Conservation (phyloP, 2,329 filamentous ascomycete species). For the Botrytis medusae region DNA sequence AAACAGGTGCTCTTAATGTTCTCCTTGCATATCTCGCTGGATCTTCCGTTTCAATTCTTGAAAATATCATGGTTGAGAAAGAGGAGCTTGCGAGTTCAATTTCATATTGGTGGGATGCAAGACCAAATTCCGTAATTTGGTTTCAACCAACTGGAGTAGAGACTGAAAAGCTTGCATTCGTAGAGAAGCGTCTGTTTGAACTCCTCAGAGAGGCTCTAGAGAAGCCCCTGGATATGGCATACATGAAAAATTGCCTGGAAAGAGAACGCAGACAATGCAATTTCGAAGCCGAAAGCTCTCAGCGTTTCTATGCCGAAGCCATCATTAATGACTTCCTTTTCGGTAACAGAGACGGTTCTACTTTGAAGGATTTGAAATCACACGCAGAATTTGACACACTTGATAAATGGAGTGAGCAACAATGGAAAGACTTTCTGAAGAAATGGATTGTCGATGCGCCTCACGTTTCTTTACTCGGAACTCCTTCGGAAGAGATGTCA, state of each 20-base stretch:
- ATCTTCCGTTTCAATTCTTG: slow-evolving; percentile 87
- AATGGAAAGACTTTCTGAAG: slow-evolving; percentile 81
- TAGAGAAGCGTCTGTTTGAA: slow-evolving; percentile 82
- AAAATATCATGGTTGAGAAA: slow-evolving; percentile 89
- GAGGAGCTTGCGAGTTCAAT: slow-evolving; percentile 89
- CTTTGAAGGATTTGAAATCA: slow-evolving; percentile 58
- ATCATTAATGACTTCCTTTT: slow-evolving; percentile 94
- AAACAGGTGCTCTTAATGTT: slow-evolving; percentile 73
- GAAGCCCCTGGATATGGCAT: slow-evolving; percentile 83
- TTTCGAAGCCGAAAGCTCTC: slow-evolving; percentile 77
- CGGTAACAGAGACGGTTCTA: slow-evolving; percentile 79
- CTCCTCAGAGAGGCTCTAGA: slow-evolving; percentile 77
- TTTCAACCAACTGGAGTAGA: slow-evolving; percentile 84
- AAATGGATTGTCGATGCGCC: slow-evolving; percentile 84
- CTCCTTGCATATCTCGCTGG: slow-evolving; percentile 85
- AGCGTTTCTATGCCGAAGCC: slow-evolving; percentile 77
- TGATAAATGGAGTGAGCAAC: slow-evolving; percentile 74
- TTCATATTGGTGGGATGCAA: slow-evolving; percentile 73
- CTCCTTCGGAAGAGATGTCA: slow-evolving; percentile 77
- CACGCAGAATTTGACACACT: slow-evolving; percentile 65
- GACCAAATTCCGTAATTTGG: slow-evolving; percentile 81
- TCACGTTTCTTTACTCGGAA: slow-evolving; percentile 84
- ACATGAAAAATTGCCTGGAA: slow-evolving; percentile 83
- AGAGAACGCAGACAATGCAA: slow-evolving; percentile 80
- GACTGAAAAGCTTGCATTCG: slow-evolving; percentile 78